Evolutionary conservation across 2,329 filamentous ascomycete species (phyloP).

Genomic region (Furcasterigmium sp.): DNA sequence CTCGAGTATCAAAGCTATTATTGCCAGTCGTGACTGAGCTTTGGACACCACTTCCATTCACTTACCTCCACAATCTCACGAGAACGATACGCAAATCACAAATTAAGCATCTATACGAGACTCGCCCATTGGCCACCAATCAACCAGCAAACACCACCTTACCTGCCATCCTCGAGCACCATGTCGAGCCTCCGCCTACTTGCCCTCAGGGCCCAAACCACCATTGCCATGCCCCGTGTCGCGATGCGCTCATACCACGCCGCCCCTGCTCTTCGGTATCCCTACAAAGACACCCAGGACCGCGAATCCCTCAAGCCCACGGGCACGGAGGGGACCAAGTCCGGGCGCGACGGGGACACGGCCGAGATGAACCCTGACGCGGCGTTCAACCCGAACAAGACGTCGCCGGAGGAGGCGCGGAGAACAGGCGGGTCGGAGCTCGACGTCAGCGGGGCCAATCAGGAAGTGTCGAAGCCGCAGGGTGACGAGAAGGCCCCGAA

Average conservation of each 20-base stretch:
- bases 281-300: conserved; percentile 50
- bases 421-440: conserved; percentile 32
- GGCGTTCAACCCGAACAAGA: conserved; percentile 66
- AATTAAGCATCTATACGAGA: too few relatives aligned
- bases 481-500: conserved; percentile 27
- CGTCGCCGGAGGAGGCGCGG: conserved; percentile 56
- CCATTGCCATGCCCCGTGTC: background rate
- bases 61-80: too few relatives aligned
- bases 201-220: background rate
- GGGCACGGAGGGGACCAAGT: conserved; percentile 62
- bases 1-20: too few relatives aligned
- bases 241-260: conserved; percentile 22
- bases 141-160: too few relatives aligned
- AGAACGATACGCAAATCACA: too few relatives aligned
- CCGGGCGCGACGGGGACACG: conserved; percentile 57
- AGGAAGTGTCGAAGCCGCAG: conserved; percentile 32
- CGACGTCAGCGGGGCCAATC: conserved; percentile 38
- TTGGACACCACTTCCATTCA: too few relatives aligned
- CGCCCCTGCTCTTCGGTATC: conserved; percentile 16
- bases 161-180: background rate
- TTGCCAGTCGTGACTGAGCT: too few relatives aligned
- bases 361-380: conserved; percentile 50
- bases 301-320: conserved; percentile 60
- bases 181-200: background rate
- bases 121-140: too few relatives aligned